Base-by-base conservation (phyloP, 116 monocot genomes). In the Phalaenopsis hybrid region DNA sequence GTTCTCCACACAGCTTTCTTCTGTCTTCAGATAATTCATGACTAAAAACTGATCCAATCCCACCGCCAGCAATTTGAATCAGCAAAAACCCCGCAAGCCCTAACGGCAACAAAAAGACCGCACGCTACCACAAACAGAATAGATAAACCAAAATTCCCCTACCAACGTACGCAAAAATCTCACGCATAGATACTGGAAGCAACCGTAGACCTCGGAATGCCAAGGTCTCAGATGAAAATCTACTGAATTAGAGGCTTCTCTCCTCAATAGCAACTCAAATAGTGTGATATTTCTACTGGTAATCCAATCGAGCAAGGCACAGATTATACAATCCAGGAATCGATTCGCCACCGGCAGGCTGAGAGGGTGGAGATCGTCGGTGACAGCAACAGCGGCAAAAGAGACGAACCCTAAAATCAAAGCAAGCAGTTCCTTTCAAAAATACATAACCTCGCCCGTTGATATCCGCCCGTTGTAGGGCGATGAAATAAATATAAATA, bases 1-100 rank as follows among this genome's bases (percentile, higher is more conserved):
- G 79, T 92, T 90, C 83, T 88, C 90, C 78, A 92, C 85, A 55
- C 90, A 92, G 49, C 82, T 67, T 75, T 83, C 58, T 86, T 88
- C 88, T 20, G 86, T 75, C 86, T 82, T 87, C 83, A 85, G 79
- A 44, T 65, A 81, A 57, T 57, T 81, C 88, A 88, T 90, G 44
- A 44, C 48, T 58, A 37, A 3, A 20, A 57, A 45, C 4, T 21
- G 13, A 65, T 8, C 65, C 23, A 23, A 25, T 25, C 65, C 65
- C 65, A 25, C 21, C 9, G 23, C 65, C 84, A 75, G 58, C 44
- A 84, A 84, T 61, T 55, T 55, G 25, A 65, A 25, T 7, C 8
- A 65, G 25, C 1, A 65, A 65, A 65, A 23, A 21, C 63, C 61
- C 18, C 21, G 58, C 70, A 51, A 80, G 78, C 79, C 43, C 76